Base-by-base conservation (phyloP, 2,329 filamentous ascomycete species). In the Alternaria sp. region DNA sequence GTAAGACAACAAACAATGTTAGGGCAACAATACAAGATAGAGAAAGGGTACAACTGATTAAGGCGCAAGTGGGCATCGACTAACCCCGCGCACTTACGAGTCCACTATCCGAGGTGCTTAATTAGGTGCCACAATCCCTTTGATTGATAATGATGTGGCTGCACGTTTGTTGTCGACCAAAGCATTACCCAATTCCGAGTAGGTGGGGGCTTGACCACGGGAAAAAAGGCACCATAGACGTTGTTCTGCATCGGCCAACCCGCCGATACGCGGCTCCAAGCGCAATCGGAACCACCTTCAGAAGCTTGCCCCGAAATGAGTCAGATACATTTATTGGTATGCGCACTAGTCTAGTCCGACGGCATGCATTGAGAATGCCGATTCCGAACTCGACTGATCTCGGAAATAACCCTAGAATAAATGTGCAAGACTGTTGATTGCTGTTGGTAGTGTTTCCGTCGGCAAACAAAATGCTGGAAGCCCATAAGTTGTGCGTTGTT, bases 101-200 rank as follows among this genome's bases (percentile, higher is more conserved):
- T 52, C 58, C 55, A 45, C 37, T 37, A 62, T 53, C 58, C 63
- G 58, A 61, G 58, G 60, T 53, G 39, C 33, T 45, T 48, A 51
- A 46, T 23, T 39, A 48, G 29, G 44, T 34, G 44, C 44, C 31
- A 31, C 28, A 36, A 13, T 41, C 17, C 42, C 37, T 9, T 24
- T 36, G 36, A 31, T 45, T 37, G 28, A 53, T 52, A 53, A 36
- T 48, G 23, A 26, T 44, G 34, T 23, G 39, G 40, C 58, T 65
- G 63, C 59, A 54, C 29, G 44, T 39, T 28, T 51, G 46, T 49
- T 55, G 57, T 36, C 56, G 50, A 58, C 55, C 63, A 17, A 60
- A 58, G 50, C 50, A 36, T 49, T 46, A 46, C 56, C 56, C 48
- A 51, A 51, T 59, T 45, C 21, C 48, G 33, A 28, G 56, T 54